A percentile compares a stretch with the other conserved stretches of the same genome.
phyloP scores from a whole-genome alignment of 495 filamentous ascomycete species.

The Aspergillus carlsbadensis region DNA sequence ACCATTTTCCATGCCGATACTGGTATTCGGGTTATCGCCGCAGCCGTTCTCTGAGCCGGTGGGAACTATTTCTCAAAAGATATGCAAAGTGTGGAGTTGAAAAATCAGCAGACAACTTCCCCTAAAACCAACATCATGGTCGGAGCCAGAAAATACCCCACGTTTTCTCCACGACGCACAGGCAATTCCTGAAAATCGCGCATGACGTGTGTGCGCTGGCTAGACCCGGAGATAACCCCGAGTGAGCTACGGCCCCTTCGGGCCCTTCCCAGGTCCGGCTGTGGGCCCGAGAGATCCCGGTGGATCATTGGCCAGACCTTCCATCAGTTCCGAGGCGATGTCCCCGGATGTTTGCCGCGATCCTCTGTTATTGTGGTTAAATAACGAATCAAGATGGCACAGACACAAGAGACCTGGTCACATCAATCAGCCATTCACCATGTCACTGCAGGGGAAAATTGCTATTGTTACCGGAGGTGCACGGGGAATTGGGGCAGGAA shows the following conservation, averaged over 20 bases:
- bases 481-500: conserved; percentile 45
- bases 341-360: not conserved
- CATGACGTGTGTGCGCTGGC: conserved; percentile 1
- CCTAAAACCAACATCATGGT: not conserved
- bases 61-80: not conserved
- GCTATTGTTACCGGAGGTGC: conserved; percentile 52
- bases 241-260: not conserved
- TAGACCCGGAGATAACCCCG: conserved; percentile 6
- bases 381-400: not conserved
- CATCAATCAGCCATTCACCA: not conserved
- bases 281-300: not conserved
- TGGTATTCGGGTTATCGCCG: not conserved
- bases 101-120: too few relatives aligned
- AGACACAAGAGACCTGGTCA: not conserved
- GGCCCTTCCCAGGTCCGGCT: not conserved
- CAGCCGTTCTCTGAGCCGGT: too few relatives aligned
- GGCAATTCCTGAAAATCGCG: not conserved
- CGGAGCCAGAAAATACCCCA: not conserved
- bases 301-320: not conserved
- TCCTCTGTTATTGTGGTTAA: not conserved
- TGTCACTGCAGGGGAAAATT: conserved; percentile 46
- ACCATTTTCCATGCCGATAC: not conserved
- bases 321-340: not conserved
- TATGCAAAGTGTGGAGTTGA: too few relatives aligned
- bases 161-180: not conserved